phyloP scores from a whole-genome alignment of 2,329 filamentous ascomycete species.

The Metarhizium album region DNA sequence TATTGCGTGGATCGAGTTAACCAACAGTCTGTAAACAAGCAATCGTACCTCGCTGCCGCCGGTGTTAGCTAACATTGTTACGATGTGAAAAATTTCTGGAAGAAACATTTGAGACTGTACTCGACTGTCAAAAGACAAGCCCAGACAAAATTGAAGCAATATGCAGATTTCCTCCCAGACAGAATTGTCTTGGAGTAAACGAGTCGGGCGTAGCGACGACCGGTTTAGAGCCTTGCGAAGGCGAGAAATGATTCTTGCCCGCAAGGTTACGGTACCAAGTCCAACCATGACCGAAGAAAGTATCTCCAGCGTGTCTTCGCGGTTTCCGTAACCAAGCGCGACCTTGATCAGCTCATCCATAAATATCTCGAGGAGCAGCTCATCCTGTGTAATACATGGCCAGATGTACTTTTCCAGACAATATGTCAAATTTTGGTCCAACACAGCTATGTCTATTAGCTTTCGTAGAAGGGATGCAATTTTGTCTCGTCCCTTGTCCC shows the following conservation, averaged over 20 bases:
- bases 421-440: constrained; percentile 47
- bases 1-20: constrained; percentile 57
- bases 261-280: constrained; percentile 53
- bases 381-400: constrained; percentile 54
- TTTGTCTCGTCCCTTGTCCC: constrained; percentile 56
- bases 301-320: constrained; percentile 48
- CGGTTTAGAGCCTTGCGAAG: constrained; percentile 57
- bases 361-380: constrained; percentile 55
- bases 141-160: constrained; percentile 53
- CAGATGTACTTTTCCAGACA: constrained; percentile 56
- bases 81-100: constrained; percentile 59
- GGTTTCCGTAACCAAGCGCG: constrained; percentile 44
- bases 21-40: constrained; percentile 50
- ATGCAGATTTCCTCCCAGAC: constrained; percentile 62
- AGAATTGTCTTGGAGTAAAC: constrained; percentile 52
- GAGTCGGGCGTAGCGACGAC: constrained; percentile 56
- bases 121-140: constrained; percentile 56
- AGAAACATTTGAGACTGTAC: constrained; percentile 58
- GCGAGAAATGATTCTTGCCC: constrained; percentile 54
- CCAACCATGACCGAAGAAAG: constrained; percentile 52
- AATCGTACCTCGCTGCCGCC: constrained; percentile 45
- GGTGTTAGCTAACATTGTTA: constrained; percentile 60
- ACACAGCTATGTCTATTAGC: constrained; percentile 53
- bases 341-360: constrained; percentile 56
- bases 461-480: constrained; percentile 53